These are phyloP conservation scores for Aphanomyces cochlioides DNA, from an alignment of 352 stramenopile species.

Conservation along the genomic window DNA sequence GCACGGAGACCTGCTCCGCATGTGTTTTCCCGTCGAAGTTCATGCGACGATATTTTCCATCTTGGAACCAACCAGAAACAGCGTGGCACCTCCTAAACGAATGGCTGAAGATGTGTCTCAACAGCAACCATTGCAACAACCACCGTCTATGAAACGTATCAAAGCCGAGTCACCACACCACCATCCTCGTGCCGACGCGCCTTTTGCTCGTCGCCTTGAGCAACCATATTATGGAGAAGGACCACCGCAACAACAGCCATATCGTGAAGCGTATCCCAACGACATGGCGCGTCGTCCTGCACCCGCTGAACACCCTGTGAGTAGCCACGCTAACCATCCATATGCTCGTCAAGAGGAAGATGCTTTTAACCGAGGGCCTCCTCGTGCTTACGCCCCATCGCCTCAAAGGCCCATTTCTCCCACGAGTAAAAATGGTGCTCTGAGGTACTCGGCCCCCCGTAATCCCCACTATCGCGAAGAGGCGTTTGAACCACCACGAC, in stretches of 20 bases:
- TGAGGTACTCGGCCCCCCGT: no score
- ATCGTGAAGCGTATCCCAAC: not conserved
- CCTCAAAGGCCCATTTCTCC: no score
- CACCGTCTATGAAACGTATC: conserved; percentile 7
- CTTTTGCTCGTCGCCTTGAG: not conserved
- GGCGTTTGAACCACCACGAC: not conserved
- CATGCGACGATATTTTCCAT: conserved; percentile 19
- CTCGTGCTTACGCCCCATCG: no score
- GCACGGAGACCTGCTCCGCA: conserved; percentile 16
- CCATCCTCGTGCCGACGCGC: not conserved
- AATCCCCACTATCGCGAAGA: not conserved
- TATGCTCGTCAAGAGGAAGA: no score
- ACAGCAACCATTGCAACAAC: not conserved
- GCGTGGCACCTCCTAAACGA: not conserved
- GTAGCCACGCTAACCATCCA: no score
- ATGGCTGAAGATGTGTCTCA: not conserved
- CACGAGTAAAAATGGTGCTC: no score
- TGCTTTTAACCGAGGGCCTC: no score
- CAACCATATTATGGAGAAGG: conserved; percentile 11
- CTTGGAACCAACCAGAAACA: conserved; percentile 5
- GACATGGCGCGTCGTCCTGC: not conserved
- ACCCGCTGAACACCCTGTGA: no score
- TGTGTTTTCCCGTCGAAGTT: conserved; percentile 24
- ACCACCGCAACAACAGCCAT: no score
- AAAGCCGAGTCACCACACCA: conserved; percentile 14